A percentile compares a stretch with the other conserved stretches of the same genome.
Conservation (phyloP, 2,329 filamentous ascomycete species). For the Basipetospora chlamydospora region DNA sequence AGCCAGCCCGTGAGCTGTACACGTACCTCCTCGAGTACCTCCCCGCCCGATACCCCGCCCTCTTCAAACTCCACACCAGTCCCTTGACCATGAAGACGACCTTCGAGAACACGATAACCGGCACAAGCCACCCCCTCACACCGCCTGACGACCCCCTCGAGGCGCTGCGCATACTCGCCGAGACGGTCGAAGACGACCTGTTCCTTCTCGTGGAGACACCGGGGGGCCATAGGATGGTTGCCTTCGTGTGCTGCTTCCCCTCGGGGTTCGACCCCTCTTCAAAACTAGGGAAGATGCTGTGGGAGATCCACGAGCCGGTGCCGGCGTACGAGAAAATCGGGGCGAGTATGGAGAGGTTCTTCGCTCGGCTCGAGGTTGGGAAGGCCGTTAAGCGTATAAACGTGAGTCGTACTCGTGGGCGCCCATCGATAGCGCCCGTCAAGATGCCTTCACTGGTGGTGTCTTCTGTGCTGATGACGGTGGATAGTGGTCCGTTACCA, state of each 20-base stretch:
- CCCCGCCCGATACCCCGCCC: conserved; percentile 30
- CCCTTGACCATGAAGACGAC: not conserved
- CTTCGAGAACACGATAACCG: conserved; percentile 27
- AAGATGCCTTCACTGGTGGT: too few relatives aligned
- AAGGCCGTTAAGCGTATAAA: conserved; percentile 35
- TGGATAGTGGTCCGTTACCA: conserved; percentile 33
- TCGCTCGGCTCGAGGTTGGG: conserved; percentile 30
- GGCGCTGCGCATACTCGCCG: conserved; percentile 26
- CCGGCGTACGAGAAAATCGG: conserved; percentile 40
- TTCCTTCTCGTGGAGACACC: conserved; percentile 30
- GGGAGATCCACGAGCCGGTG: conserved; percentile 36
- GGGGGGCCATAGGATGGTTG: conserved; percentile 26
- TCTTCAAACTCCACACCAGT: conserved; percentile 22
- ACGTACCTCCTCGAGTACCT: conserved; percentile 32
- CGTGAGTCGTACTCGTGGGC: too few relatives aligned
- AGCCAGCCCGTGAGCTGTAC: conserved; percentile 33
- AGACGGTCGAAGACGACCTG: conserved; percentile 40
- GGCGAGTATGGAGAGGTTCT: conserved; percentile 39
- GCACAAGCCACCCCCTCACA: conserved; percentile 13
- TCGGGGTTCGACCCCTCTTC: conserved; percentile 34
- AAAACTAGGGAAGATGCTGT: conserved; percentile 33
- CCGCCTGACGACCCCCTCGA: conserved; percentile 15
- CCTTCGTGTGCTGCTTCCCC: conserved; percentile 37
- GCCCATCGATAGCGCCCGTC: too few relatives aligned
- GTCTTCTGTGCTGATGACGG: too few relatives aligned